Evolutionary conservation across 305 asterid species (phyloP).

Genomic region (Coffea humblotiana): DNA sequence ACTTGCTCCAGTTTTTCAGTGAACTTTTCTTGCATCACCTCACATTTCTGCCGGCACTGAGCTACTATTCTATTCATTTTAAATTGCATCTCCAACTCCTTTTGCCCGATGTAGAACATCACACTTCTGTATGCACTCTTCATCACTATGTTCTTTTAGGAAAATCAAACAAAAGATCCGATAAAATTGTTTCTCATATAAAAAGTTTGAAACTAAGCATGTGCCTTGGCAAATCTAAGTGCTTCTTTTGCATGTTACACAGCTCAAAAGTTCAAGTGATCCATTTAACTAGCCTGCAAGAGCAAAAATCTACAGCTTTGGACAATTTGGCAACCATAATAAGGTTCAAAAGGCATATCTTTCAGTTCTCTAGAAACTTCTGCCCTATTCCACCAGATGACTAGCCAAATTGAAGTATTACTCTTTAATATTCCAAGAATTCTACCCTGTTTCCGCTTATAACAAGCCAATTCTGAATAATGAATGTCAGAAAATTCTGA

Average conservation of each 20-base stretch:
- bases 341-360: background rate
- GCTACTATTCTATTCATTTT: conserved; percentile 75
- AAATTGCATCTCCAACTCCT: conserved; percentile 82
- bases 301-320: background rate
- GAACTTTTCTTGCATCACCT: conserved; percentile 79
- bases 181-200: background rate
- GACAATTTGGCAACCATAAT: background rate
- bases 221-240: background rate
- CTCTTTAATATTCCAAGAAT: background rate
- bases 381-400: background rate
- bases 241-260: background rate
- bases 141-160: conserved; percentile 57
- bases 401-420: background rate
- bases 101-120: conserved; percentile 83
- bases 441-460: background rate
- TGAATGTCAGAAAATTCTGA: conserved; percentile 2
- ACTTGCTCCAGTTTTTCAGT: conserved; percentile 86
- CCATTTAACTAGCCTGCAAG: background rate
- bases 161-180: conserved; percentile 24
- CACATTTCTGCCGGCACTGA: conserved; percentile 89
- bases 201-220: background rate
- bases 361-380: background rate
- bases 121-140: conserved; percentile 76
- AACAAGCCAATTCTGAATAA: background rate
- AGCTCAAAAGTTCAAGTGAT: background rate